A percentile compares a stretch with the other conserved stretches of the same genome.
phyloP scores from a whole-genome alignment of 768 basidiomycete genomes.

The Auriculariales sp. region DNA sequence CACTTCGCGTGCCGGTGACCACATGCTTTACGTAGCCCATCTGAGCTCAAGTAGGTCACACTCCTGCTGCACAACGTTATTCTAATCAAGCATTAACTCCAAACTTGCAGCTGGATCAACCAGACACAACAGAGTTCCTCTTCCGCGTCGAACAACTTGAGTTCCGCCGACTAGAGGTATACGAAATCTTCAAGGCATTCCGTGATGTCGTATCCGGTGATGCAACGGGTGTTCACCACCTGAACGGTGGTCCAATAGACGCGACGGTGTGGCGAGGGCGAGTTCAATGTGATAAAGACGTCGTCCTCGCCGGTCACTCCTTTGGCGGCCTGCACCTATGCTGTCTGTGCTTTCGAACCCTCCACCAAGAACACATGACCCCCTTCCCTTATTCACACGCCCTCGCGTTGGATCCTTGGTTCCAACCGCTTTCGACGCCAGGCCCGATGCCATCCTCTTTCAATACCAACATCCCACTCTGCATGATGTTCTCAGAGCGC shows the following conservation, averaged over 20 bases:
- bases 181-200: constrained; percentile 47
- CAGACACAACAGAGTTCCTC: constrained; percentile 20
- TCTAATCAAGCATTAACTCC: no score
- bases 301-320: constrained; percentile 36
- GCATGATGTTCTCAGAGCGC: constrained; percentile 62
- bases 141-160: constrained; percentile 57
- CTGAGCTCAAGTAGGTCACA: no score
- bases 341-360: constrained; percentile 39
- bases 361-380: constrained; percentile 24
- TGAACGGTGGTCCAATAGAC: constrained; percentile 38
- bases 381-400: constrained; percentile 42
- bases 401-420: constrained; percentile 70
- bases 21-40: no score
- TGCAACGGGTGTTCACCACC: constrained; percentile 21
- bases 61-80: no score
- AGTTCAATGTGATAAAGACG: constrained; percentile 16
- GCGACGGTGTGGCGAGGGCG: constrained; percentile 22
- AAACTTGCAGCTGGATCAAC: constrained; percentile 18
- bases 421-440: constrained; percentile 56
- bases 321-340: constrained; percentile 41
- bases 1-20: not conserved
- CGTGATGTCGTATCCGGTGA: constrained; percentile 29
- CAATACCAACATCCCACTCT: constrained; percentile 16
- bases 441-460: constrained; percentile 22
- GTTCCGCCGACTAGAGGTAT: constrained; percentile 56